Evolutionary conservation across 75 land plant genomes (phyloP).

Genomic region (Selaginella tamariscina): DNA sequence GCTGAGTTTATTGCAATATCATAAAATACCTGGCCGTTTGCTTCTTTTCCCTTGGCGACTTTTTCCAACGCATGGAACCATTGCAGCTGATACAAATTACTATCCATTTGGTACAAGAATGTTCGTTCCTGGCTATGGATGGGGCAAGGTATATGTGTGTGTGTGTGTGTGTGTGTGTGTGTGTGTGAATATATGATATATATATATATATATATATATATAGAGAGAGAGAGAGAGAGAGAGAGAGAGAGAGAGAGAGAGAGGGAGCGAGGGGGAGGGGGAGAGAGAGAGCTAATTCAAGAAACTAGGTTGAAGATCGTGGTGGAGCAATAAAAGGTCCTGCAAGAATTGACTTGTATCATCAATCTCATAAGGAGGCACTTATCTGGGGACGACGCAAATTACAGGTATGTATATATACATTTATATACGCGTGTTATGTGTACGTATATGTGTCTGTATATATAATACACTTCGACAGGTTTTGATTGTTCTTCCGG

Average conservation of each 20-base stretch:
- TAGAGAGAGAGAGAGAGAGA: too few relatives aligned
- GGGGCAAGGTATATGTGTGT: slow-evolving; percentile 53
- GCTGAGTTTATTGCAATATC: slow-evolving; percentile 34
- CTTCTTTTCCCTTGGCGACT: slow-evolving; percentile 35
- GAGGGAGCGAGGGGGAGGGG: too few relatives aligned
- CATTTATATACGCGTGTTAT: too few relatives aligned
- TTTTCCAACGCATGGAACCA: slow-evolving; percentile 37
- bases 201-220: too few relatives aligned
- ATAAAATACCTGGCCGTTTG: slow-evolving; percentile 32
- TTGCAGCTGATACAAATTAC: slow-evolving; percentile 37
- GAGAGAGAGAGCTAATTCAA: too few relatives aligned
- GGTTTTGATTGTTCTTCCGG: slow-evolving; percentile 30
- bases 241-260: too few relatives aligned
- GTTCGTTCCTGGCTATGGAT: slow-evolving; percentile 43
- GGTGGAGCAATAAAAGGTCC: slow-evolving; percentile 38
- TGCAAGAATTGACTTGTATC: slow-evolving; percentile 30
- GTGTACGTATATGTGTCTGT: too few relatives aligned
- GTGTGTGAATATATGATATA: too few relatives aligned
- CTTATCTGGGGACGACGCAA: slow-evolving; percentile 37
- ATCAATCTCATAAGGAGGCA: slow-evolving; percentile 31
- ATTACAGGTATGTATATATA: slow-evolving; percentile 31
- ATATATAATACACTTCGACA: too few relatives aligned
- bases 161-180: too few relatives aligned
- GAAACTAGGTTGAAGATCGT: slow-evolving; percentile 42
- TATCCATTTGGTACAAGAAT: slow-evolving; percentile 42